Conservation (phyloP, 345 rosid genomes). For the Chamaenerion angustifolium region DNA sequence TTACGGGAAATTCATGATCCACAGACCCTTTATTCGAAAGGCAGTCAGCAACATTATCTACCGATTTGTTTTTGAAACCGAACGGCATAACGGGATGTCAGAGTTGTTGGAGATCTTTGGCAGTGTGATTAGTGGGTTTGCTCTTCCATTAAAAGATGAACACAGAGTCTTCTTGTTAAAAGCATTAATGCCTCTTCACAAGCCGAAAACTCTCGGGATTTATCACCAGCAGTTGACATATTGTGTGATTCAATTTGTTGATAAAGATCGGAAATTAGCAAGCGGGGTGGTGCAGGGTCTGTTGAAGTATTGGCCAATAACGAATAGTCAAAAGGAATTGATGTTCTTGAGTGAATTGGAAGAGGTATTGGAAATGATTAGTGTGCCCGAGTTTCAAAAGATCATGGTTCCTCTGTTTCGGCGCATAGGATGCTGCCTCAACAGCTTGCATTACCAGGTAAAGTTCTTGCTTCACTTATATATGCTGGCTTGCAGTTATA, state of each 20-base stretch:
- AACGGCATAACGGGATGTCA: conserved; percentile 55
- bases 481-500: too few relatives aligned
- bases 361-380: conserved; percentile 61
- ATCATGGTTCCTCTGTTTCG: conserved; percentile 50
- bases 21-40: conserved; percentile 54
- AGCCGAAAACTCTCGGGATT: conserved; percentile 56
- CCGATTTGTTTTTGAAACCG: conserved; percentile 60
- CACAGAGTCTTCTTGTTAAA: conserved; percentile 44
- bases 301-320: conserved; percentile 69
- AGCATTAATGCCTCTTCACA: conserved; percentile 66
- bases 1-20: conserved; percentile 69
- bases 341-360: conserved; percentile 77
- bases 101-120: conserved; percentile 75
- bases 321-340: conserved; percentile 74
- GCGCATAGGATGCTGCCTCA: conserved; percentile 54
- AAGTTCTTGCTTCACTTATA: neutral
- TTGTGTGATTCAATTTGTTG: conserved; percentile 59
- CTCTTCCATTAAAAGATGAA: conserved; percentile 69
- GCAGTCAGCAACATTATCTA: conserved; percentile 61
- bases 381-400: conserved; percentile 45
- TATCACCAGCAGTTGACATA: conserved; percentile 71
- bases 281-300: conserved; percentile 44
- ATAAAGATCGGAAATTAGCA: conserved; percentile 54
- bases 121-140: conserved; percentile 67
- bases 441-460: conserved; percentile 76